Percentiles rank a stretch among this genome's conserved stretches.
phyloP scores from a whole-genome alignment of 2,329 filamentous ascomycete species.

The Setomelanomma holmii region DNA sequence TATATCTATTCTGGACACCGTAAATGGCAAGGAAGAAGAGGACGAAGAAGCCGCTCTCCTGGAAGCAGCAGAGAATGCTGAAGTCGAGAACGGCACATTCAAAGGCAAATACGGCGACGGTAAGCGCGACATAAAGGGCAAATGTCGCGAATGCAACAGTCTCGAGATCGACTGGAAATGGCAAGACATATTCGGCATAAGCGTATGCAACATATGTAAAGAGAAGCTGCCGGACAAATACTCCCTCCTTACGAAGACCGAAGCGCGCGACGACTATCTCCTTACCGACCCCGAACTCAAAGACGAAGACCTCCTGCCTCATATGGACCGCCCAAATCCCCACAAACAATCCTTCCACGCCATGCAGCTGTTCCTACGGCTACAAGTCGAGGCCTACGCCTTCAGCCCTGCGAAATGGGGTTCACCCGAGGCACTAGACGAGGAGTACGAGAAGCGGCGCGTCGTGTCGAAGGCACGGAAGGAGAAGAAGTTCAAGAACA shows the following conservation, averaged over 20 bases:
- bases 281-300: slow-evolving; percentile 94
- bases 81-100: slow-evolving; percentile 34
- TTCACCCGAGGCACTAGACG: slow-evolving; percentile 81
- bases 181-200: slow-evolving; percentile 80
- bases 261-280: slow-evolving; percentile 93
- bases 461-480: slow-evolving; percentile 82
- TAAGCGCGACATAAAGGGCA: slow-evolving; percentile 62
- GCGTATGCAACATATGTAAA: slow-evolving; percentile 84
- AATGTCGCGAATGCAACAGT: slow-evolving; percentile 81
- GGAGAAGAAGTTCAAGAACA: slow-evolving; percentile 89
- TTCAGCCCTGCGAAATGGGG: slow-evolving; percentile 88
- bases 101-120: slow-evolving; percentile 45
- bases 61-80: slow-evolving; percentile 53
- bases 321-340: slow-evolving; percentile 88
- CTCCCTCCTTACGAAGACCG: slow-evolving; percentile 93
- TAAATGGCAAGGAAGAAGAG: slow-evolving; percentile 41
- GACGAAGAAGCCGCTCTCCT: slow-evolving; percentile 34
- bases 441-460: slow-evolving; percentile 82
- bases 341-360: slow-evolving; percentile 97
- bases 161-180: slow-evolving; percentile 95
- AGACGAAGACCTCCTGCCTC: slow-evolving; percentile 84
- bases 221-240: slow-evolving; percentile 92
- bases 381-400: slow-evolving; percentile 93
- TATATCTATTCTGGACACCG: slow-evolving; percentile 72
- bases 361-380: slow-evolving; percentile 97